A percentile compares a stretch with the other conserved stretches of the same genome.
These are phyloP conservation scores for Bruguiera gymnorhiza DNA, from an alignment of 345 rosid genomes.

Conservation along the genomic window DNA sequence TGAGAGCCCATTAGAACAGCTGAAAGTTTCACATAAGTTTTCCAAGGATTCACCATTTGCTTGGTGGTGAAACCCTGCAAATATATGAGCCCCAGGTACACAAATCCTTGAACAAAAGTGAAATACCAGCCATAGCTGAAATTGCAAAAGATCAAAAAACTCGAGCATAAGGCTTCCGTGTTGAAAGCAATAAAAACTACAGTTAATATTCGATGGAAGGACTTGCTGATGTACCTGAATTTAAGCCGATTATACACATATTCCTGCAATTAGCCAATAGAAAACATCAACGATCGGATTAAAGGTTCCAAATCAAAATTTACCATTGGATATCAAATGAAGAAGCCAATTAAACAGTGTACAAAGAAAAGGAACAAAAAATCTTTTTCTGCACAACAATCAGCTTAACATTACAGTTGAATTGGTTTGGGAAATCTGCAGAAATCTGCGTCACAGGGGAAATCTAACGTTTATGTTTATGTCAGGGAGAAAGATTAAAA, in stretches of 20 bases:
- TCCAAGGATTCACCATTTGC: conserved; percentile 96
- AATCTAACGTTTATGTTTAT: not conserved
- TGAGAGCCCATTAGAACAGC: conserved; percentile 99
- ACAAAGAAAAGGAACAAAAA: not conserved
- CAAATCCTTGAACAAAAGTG: conserved; percentile 97
- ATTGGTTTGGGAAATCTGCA: not conserved
- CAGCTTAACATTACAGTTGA: too few species aligned
- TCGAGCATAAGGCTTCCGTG: not conserved
- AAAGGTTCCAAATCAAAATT: not conserved
- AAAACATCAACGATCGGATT: not conserved
- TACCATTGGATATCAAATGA: not conserved
- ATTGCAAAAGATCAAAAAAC: conserved; percentile 10
- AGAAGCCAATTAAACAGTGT: conserved; percentile 2
- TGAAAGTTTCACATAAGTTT: conserved; percentile 86
- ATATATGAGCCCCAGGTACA: conserved; percentile 76
- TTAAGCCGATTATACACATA: conserved; percentile 89
- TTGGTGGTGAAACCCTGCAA: conserved; percentile 87
- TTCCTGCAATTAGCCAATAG: conserved; percentile 49
- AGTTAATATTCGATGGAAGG: not conserved
- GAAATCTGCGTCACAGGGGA: not conserved
- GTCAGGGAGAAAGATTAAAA: not conserved
- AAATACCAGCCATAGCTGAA: conserved; percentile 98
- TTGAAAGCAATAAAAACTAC: not conserved
- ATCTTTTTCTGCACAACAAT: too few species aligned
- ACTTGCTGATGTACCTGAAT: conserved; percentile 52